These are phyloP conservation scores for Teratosphaeria pseudoeucalypti DNA, from an alignment of 2,329 filamentous ascomycete genomes.

Conservation along the genomic window DNA sequence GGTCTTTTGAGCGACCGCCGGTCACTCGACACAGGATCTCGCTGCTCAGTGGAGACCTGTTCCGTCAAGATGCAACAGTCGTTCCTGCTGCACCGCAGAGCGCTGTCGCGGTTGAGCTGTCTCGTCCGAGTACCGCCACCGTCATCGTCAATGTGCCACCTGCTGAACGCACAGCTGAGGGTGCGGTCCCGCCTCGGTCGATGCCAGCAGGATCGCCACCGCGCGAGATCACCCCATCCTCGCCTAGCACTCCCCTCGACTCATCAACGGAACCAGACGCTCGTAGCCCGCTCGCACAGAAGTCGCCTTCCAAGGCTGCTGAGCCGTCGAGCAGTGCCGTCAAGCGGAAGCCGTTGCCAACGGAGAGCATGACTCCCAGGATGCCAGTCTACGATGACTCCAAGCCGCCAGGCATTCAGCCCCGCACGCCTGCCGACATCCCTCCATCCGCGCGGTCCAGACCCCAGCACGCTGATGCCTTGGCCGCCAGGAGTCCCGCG, in stretches of 20 bases:
- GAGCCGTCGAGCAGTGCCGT: constrained; percentile 1
- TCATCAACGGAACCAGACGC: neutral
- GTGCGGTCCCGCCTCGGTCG: neutral
- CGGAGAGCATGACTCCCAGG: constrained; percentile 3
- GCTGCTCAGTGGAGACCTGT: constrained; percentile 14
- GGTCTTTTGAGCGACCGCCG: constrained; percentile 12
- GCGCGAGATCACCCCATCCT: neutral
- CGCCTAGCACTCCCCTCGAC: neutral
- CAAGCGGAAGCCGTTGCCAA: constrained; percentile 2
- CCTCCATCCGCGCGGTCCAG: constrained; percentile 7
- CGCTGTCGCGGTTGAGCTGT: neutral
- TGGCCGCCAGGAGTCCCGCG: neutral
- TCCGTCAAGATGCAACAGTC: constrained; percentile 4
- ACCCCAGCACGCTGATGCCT: constrained; percentile 10
- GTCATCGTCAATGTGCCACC: neutral
- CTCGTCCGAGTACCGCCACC: neutral
- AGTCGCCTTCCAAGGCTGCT: neutral
- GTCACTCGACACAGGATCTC: constrained; percentile 6
- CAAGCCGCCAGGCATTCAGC: constrained; percentile 17
- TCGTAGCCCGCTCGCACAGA: neutral
- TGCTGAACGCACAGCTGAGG: neutral
- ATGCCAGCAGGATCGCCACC: neutral
- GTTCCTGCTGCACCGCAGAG: neutral
- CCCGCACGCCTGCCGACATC: constrained; percentile 26
- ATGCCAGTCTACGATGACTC: constrained; percentile 24